A percentile compares a stretch with the other conserved stretches of the same genome.
These are phyloP conservation scores for Colletotrichum musae DNA, from an alignment of 2,329 filamentous ascomycete genomes.

Conservation along the genomic window DNA sequence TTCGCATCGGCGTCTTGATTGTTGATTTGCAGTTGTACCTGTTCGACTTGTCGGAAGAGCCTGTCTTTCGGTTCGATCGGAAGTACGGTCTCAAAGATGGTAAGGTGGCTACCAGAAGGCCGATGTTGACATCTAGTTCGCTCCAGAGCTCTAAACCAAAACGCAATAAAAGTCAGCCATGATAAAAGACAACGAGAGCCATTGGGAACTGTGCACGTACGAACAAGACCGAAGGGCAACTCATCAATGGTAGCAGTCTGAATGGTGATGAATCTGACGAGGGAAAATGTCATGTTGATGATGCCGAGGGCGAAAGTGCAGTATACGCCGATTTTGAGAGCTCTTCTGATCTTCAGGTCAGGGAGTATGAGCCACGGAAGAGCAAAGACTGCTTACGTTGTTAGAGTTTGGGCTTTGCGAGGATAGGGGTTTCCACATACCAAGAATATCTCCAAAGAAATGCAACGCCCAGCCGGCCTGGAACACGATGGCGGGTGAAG, in stretches of 20 bases:
- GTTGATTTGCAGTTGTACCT: slow-evolving; percentile 34
- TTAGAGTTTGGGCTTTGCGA: neutral
- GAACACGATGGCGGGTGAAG: slow-evolving; percentile 26
- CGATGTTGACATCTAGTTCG: slow-evolving; percentile 33
- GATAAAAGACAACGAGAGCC: neutral
- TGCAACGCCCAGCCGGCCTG: slow-evolving; percentile 37
- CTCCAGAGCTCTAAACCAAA: slow-evolving; percentile 28
- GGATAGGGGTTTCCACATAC: neutral
- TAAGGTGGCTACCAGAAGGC: slow-evolving; percentile 30
- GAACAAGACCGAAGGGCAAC: slow-evolving; percentile 31
- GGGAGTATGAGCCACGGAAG: slow-evolving; percentile 32
- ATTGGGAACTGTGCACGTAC: slow-evolving; percentile 1
- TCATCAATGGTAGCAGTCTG: slow-evolving; percentile 26
- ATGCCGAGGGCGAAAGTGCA: slow-evolving; percentile 35
- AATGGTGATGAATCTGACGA: slow-evolving; percentile 36
- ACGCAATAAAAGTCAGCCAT: neutral
- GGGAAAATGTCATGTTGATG: slow-evolving; percentile 38
- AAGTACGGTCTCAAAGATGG: slow-evolving; percentile 36
- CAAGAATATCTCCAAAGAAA: slow-evolving; percentile 32
- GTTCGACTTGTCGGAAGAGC: slow-evolving; percentile 30
- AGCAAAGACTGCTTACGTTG: slow-evolving; percentile 6
- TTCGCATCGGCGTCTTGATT: slow-evolving; percentile 19
- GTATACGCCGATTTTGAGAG: slow-evolving; percentile 32
- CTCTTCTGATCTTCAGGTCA: slow-evolving; percentile 31
- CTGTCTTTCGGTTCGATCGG: slow-evolving; percentile 23